Base-by-base conservation (phyloP, 2,329 filamentous ascomycete species). In the Colletotrichum godetiae region DNA sequence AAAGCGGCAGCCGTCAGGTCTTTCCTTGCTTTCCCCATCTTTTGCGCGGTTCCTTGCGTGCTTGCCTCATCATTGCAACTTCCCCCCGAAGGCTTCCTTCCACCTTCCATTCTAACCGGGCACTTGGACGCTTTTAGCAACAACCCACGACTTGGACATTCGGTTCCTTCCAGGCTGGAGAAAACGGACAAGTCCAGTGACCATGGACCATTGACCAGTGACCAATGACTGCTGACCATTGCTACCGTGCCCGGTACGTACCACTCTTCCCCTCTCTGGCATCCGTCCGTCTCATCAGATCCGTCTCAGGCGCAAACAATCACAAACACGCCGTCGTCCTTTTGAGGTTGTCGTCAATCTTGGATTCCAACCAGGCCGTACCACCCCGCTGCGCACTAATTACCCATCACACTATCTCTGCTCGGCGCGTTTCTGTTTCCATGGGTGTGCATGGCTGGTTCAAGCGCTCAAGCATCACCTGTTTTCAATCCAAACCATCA, bases 221-320 rank as follows among this genome's bases (percentile, higher is more conserved):
- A 29, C 42, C 42, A 49, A 19, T n/a, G 42, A 49, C 33, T 8
- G 33, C 33, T 10, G 33, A 35, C 42, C 37, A 42, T 6, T 7
- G 15, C 37, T 42, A 29, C 27, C 27, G 4, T 29, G 10, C 10
- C 31, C 49, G 46, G 52, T 63, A 63, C 58, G 22, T 57, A 52
- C 35, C 35, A 8, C 4, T 13, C 52, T 15, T 13, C 24, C 31
- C 8, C 42, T 37, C 27, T 33, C 33, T 55, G 65, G 65, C 58
- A 64, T 68, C 58, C 53, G 65, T 53, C 52, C 59, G 69, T 72
- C 65, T 72, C 69, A 68, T 42, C 37, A 42, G 37, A 42, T 42
- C 37, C 6, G 59, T 71, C 56, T 71, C 63, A 67, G 63, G 69
- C 66, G 66, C 59, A 60, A 68, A 63, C 69, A 58, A 60, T 58